phyloP scores from a whole-genome alignment of 208 protist genomes.

The Wallacemonas sp. region DNA sequence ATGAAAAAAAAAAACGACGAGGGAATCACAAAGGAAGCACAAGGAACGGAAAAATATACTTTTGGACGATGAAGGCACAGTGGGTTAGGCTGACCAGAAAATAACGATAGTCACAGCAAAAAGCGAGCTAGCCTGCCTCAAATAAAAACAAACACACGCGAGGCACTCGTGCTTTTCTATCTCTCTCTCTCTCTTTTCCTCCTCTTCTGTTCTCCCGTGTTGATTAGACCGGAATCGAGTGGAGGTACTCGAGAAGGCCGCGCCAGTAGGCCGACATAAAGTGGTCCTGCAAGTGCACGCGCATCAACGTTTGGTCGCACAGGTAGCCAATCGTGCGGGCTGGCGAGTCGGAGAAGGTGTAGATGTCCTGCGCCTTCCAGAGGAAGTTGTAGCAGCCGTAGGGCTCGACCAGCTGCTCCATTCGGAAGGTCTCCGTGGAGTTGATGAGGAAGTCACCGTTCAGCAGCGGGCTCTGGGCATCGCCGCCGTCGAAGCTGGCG shows the following conservation, averaged over 20 bases:
- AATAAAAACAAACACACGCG: constrained; percentile 17
- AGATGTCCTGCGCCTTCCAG: constrained; percentile 26
- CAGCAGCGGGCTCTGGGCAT: constrained; percentile 18
- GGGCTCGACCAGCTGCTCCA: constrained; percentile 28
- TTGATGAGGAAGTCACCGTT: constrained; percentile 12
- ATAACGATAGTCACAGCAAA: no score
- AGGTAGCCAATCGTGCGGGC: constrained; percentile 28
- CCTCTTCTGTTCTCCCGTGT: background rate
- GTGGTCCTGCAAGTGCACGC: constrained; percentile 39
- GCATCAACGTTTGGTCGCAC: constrained; percentile 30
- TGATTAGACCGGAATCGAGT: constrained; percentile 9
- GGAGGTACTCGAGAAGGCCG: constrained; percentile 37
- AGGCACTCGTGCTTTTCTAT: background rate
- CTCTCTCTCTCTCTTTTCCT: background rate
- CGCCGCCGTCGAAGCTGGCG: constrained; percentile 15
- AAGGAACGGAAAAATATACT: constrained; percentile 8
- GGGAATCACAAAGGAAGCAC: constrained; percentile 1
- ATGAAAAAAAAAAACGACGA: constrained; percentile 22
- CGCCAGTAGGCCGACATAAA: constrained; percentile 33
- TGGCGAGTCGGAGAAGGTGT: constrained; percentile 31
- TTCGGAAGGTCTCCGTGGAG: constrained; percentile 25
- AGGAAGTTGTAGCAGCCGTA: constrained; percentile 45
- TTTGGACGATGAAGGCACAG: no score
- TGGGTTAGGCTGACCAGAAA: no score
- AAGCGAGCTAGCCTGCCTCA: background rate